Base-by-base conservation (phyloP, 345 rosid species). In the Melaleuca alternifolia region DNA sequence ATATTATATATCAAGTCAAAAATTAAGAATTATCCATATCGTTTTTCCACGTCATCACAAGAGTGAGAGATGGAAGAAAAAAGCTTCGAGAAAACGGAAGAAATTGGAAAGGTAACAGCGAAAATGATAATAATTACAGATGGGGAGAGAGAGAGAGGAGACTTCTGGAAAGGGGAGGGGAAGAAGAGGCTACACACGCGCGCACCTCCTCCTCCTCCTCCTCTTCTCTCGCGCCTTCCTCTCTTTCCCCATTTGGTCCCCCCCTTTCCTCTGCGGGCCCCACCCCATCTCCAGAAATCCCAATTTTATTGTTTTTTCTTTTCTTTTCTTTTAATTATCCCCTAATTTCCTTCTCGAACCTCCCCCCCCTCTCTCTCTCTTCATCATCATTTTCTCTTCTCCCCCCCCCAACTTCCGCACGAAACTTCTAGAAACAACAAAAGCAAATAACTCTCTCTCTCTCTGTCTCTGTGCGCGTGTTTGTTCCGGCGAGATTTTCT, bases 341-440 rank as follows among this genome's bases (percentile, higher is more conserved):
- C 28, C 82, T 0, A 0, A 8, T 10, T 23, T 37, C 87, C 84
- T 86, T 56, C 87, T 54, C 26, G 87, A 79, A 30, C 81, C 41
- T 24, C 10, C 30, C 85, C 88, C 4, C 61, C 77, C 85, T 30
- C 89, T 85, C 89, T 87, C 83, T 88, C 86, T 57, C 59, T 76
- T 56, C 52, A 65, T 84, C 84, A 82, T 46, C 52, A 59, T 76
- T 51, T 56, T 50, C 50, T 48, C 37, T 23, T 83, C 13, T 51
- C 88, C 90, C 94, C 54, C 88, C 90, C 94, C 46, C 89, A 88
- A 87, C 88, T 90, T 88, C 50, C 51, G 24, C 44, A 24, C 77
- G 98, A 97, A 96, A 91, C 89, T 97, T 97, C 99, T 96, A 94
- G 99, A 96, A 94, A 87, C 89, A 89, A 86, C 88, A 89, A 85